Evolutionary conservation across 2,329 filamentous ascomycete species (phyloP).

Genomic region (Cytospora schulzeri): DNA sequence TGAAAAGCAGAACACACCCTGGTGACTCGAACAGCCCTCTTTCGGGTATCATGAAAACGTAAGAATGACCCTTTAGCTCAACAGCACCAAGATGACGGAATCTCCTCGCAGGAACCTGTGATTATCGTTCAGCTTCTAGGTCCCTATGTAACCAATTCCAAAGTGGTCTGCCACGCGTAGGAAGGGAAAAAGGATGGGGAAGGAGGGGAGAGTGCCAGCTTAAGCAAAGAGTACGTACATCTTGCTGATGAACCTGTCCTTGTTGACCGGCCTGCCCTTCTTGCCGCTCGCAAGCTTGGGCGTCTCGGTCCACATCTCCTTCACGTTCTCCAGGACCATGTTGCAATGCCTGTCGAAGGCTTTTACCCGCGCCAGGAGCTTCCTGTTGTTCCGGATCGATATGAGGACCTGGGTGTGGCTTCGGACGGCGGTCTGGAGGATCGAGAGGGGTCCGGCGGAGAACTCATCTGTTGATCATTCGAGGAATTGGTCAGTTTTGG

Average conservation of each 20-base stretch:
- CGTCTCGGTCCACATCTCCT: constrained; percentile 99
- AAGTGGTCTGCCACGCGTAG: neutral
- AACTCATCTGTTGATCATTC: constrained; percentile 58
- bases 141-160: neutral
- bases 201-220: neutral
- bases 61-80: constrained; percentile 57
- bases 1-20: constrained; percentile 28
- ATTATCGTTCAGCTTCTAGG: constrained; percentile 21
- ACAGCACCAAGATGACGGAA: constrained; percentile 82
- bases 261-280: constrained; percentile 89
- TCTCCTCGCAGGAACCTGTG: constrained; percentile 81
- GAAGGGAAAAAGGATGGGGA: neutral
- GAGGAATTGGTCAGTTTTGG: neutral
- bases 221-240: constrained; percentile 64
- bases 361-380: constrained; percentile 95
- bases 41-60: constrained; percentile 27
- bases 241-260: constrained; percentile 97
- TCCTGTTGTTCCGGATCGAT: constrained; percentile 97
- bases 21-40: constrained; percentile 20
- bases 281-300: constrained; percentile 80
- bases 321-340: constrained; percentile 96
- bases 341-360: constrained; percentile 99
- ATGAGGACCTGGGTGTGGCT: constrained; percentile 95
- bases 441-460: constrained; percentile 66
- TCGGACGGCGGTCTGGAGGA: constrained; percentile 94